These are phyloP conservation scores for Ogataea corticis DNA, from an alignment of 805 yeast genomes.

Conservation along the genomic window DNA sequence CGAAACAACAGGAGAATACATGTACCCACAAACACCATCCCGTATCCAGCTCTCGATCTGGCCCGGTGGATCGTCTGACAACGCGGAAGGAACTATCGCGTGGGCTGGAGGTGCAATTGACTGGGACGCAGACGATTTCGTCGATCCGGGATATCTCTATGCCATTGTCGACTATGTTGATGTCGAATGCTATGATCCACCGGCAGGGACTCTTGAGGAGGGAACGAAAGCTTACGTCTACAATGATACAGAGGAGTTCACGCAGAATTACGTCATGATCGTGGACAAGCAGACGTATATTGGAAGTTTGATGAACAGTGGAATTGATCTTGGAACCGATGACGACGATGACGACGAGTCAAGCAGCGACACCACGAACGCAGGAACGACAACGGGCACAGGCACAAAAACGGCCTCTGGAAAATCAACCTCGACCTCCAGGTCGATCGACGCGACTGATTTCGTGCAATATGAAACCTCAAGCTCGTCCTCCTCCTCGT, in stretches of 20 bases:
- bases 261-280: conserved; percentile 54
- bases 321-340: conserved; percentile 55
- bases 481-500: background rate
- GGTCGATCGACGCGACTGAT: background rate
- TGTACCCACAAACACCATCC: conserved; percentile 74
- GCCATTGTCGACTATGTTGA: conserved; percentile 59
- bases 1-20: conserved; percentile 55
- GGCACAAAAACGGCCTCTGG: background rate
- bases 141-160: conserved; percentile 78
- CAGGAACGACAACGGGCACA: background rate
- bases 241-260: conserved; percentile 48
- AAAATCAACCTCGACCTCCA: background rate
- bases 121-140: conserved; percentile 78
- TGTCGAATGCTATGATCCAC: conserved; percentile 73
- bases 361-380: background rate
- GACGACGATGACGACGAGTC: conserved; percentile 13
- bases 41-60: conserved; percentile 72
- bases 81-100: conserved; percentile 62
- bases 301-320: conserved; percentile 62
- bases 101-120: conserved; percentile 90
- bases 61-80: conserved; percentile 68
- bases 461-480: background rate
- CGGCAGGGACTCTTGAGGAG: conserved; percentile 46
- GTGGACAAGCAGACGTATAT: conserved; percentile 63
- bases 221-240: conserved; percentile 56